Conservation (phyloP, 345 rosid genomes). For the Lumnitzera littorea region DNA sequence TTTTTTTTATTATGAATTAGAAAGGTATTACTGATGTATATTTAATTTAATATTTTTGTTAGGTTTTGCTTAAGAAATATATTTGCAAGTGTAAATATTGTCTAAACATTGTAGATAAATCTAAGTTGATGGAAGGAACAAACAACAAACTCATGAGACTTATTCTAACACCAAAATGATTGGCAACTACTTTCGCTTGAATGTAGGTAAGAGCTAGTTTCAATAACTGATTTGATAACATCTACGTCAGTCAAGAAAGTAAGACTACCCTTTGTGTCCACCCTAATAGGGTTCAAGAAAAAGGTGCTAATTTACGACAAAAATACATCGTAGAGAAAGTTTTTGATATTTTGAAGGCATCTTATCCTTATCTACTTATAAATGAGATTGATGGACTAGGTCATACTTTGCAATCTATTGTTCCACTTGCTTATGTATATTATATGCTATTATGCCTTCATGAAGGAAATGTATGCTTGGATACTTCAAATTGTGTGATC, state of each 20-base stretch:
- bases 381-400: too few species aligned
- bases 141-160: too few species aligned
- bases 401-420: not conserved
- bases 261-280: conserved; percentile 77
- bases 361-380: not conserved
- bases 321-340: conserved; percentile 93
- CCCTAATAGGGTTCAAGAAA: conserved; percentile 98
- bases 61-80: too few species aligned
- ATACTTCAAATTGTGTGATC: too few species aligned
- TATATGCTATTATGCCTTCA: not conserved
- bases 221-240: conserved; percentile 82
- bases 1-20: too few species aligned
- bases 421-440: not conserved
- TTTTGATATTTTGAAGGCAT: conserved; percentile 91
- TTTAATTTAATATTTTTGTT: too few species aligned
- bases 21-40: too few species aligned
- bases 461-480: too few species aligned
- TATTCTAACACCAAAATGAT: too few species aligned
- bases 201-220: conserved; percentile 79
- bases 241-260: conserved; percentile 81
- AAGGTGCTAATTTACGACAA: conserved; percentile 81
- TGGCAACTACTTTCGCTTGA: conserved; percentile 87
- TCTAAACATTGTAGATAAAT: too few species aligned
- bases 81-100: too few species aligned
- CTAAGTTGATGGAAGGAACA: too few species aligned